phyloP scores from a whole-genome alignment of 2,329 filamentous ascomycete species.

The Diaporthe humulicola region DNA sequence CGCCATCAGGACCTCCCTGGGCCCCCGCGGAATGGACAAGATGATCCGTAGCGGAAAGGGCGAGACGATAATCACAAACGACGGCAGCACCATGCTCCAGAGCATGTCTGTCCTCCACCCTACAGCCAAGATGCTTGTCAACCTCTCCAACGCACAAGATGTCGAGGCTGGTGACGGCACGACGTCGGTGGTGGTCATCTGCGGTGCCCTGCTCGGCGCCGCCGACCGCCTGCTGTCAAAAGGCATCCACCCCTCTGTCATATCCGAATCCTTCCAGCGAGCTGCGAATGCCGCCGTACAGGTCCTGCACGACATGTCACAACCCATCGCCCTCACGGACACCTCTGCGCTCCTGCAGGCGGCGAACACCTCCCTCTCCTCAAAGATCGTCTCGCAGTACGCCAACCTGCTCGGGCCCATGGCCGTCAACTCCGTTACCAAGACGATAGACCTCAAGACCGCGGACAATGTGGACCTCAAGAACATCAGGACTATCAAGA shows the following conservation, averaged over 20 bases:
- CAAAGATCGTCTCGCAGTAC: conserved; percentile 98
- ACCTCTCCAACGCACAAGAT: conserved; percentile 96
- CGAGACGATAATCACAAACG: conserved; percentile 99
- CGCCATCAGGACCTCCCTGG: conserved; percentile 95
- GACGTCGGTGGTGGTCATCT: conserved; percentile 98
- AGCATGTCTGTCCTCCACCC: conserved; percentile 99
- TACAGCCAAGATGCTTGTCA: conserved; percentile 99
- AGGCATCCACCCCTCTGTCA: conserved; percentile 97
- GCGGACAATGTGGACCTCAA: conserved; percentile 97
- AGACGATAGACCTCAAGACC: conserved; percentile 94
- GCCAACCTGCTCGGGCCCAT: conserved; percentile 96
- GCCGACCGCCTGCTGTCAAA: conserved; percentile 92
- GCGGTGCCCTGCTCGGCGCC: conserved; percentile 92
- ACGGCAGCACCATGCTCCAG: conserved; percentile 98
- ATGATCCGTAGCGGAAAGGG: conserved; percentile 98
- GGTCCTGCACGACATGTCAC: conserved; percentile 94
- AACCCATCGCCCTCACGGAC: conserved; percentile 90
- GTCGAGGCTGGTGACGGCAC: conserved; percentile 98
- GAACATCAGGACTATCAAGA: conserved; percentile 98
- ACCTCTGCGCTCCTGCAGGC: conserved; percentile 93
- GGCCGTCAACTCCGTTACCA: conserved; percentile 96
- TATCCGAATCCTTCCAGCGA: conserved; percentile 97
- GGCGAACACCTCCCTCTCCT: conserved; percentile 95
- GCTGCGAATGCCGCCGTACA: conserved; percentile 90
- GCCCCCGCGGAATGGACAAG: conserved; percentile 98